Evolutionary conservation across 345 rosid species (phyloP).

Genomic region (Pugionium cornutum): DNA sequence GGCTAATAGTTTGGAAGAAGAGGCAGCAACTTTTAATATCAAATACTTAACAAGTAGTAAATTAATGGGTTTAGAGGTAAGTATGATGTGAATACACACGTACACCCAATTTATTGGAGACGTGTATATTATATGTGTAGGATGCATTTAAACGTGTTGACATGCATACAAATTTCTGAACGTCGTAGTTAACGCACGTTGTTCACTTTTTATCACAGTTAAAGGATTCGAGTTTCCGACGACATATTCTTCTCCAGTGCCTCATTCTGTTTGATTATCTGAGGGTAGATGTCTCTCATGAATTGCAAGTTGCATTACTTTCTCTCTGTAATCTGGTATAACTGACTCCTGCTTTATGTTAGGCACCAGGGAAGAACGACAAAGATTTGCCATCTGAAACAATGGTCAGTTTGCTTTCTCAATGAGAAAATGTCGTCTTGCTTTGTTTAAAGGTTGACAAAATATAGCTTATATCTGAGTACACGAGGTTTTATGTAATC

Average conservation of each 20-base stretch:
- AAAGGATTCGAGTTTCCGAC: slow-evolving; percentile 96
- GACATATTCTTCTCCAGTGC: slow-evolving; percentile 96
- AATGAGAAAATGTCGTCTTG: slow-evolving; percentile 13
- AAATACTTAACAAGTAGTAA: slow-evolving; percentile 98
- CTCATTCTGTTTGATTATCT: slow-evolving; percentile 91
- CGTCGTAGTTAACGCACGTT: slow-evolving; percentile 10
- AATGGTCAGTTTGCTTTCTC: slow-evolving; percentile 67
- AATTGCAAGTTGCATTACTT: slow-evolving; percentile 5
- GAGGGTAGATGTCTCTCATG: slow-evolving; percentile 54
- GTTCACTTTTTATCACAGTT: slow-evolving; percentile 51
- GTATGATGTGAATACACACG: slow-evolving; percentile 14
- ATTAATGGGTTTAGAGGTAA: slow-evolving; percentile 96
- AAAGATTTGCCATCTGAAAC: slow-evolving; percentile 90
- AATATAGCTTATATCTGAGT: slow-evolving; percentile 8
- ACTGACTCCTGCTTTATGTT: slow-evolving; percentile 22
- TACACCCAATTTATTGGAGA: slow-evolving; percentile 43
- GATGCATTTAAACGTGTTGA: no score
- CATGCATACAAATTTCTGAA: background rate
- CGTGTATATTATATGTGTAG: slow-evolving; percentile 40
- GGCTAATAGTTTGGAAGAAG: slow-evolving; percentile 92
- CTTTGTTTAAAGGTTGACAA: slow-evolving; percentile 13
- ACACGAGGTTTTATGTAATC: background rate
- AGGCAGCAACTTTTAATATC: slow-evolving; percentile 85
- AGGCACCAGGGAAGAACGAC: slow-evolving; percentile 97
- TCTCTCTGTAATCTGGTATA: slow-evolving; percentile 2